phyloP scores from a whole-genome alignment of 78 protist species.

The Dictyostelium purpureum region DNA sequence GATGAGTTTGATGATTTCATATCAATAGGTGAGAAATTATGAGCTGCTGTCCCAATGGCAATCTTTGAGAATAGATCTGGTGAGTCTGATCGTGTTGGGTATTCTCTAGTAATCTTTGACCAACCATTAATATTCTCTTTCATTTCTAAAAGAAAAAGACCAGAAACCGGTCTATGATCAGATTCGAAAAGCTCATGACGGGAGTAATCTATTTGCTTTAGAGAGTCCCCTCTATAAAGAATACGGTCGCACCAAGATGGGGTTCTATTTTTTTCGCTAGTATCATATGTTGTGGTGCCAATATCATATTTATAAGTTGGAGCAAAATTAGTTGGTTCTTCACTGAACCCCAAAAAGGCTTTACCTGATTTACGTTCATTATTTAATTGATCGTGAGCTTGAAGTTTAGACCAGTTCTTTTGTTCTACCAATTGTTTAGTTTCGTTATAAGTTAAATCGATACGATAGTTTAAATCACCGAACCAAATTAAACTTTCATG shows the following conservation, averaged over 20 bases:
- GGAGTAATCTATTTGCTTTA: conserved; percentile 35
- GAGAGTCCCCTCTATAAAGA: conserved; percentile 52
- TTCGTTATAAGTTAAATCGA: conserved; percentile 45
- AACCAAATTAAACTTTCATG: conserved; percentile 66
- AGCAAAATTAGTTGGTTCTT: conserved; percentile 84
- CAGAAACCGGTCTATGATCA: conserved; percentile 66
- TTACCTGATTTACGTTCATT: conserved; percentile 56
- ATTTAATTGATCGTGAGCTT: conserved; percentile 25
- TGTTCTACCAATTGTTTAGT: background rate
- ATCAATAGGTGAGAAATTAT: background rate
- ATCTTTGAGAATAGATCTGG: background rate
- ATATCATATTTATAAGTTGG: conserved; percentile 96
- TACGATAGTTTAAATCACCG: conserved; percentile 70
- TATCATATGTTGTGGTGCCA: conserved; percentile 84
- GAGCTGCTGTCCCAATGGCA: background rate
- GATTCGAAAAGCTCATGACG: conserved; percentile 55
- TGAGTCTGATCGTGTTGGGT: background rate
- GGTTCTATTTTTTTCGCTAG: conserved; percentile 85
- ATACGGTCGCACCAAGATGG: conserved; percentile 91
- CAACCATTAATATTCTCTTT: conserved; percentile 31
- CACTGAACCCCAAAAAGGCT: conserved; percentile 79
- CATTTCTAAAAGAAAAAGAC: conserved; percentile 30
- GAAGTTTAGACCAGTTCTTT: conserved; percentile 14
- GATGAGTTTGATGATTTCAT: conserved; percentile 17
- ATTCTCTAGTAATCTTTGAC: background rate